Base-by-base conservation (phyloP, 805 yeast species). In the Jamesozyma piceae region DNA sequence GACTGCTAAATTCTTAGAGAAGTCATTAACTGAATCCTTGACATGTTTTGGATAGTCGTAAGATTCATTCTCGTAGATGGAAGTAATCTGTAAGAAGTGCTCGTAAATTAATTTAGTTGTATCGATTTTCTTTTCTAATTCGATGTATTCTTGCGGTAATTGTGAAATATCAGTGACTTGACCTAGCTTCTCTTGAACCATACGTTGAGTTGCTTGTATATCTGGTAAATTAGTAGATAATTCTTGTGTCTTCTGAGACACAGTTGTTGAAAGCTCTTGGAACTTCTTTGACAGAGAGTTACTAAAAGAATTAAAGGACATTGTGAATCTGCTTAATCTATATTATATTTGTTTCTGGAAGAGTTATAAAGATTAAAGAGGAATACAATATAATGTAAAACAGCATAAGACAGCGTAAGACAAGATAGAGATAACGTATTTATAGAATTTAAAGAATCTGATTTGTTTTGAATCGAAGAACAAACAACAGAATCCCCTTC, bases 111-210 rank as follows among this genome's bases (percentile, higher is more conserved):
- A 65, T 66, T 81, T 78, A 62, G 85, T 72, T 45, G 82, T 74
- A 53, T 85, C 95, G 45, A 84, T 76, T 55, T 77, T 78, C 48
- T 71, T 68, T 64, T 86, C 95, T 50, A 85, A 73, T 46, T 78
- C 80, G 41, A 80, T 66, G 60, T 84, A 86, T 61, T 86, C 95
- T 44, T 79, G 77, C 27, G 95, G 95, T 49, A 86, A 72, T 58
- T 85, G 89, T 43, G 90, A 81, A 55, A 83, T 81, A 57, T 86
- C 95, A 41, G 81, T 86, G 31, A 80, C 84, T 51, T 80, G 77
- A 38, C 94, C 94, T 22, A 86, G 73, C 52, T 68, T 75, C 63
- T 86, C 95, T 63, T 84, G 90, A 36, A 86, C 76, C 60, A 81
- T 61, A 47, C 92, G 77, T 38, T 80, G 77, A 15, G 95, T 85